These are phyloP conservation scores for Colletotrichum limetticola DNA, from an alignment of 2,329 filamentous ascomycete genomes.

Conservation along the genomic window DNA sequence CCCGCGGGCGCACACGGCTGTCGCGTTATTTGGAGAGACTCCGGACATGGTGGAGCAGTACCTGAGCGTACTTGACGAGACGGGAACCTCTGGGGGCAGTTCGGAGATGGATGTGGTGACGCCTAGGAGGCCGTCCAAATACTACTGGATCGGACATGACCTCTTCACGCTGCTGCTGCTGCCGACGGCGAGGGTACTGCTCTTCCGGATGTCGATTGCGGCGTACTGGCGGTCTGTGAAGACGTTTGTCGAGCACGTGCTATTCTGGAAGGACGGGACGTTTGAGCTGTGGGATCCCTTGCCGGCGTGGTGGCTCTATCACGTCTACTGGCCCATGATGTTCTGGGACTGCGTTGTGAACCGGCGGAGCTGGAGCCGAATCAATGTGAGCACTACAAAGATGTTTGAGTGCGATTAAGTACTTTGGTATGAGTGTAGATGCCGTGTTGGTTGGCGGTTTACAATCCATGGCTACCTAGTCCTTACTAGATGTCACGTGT, in stretches of 20 bases:
- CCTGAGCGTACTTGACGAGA: slow-evolving; percentile 54
- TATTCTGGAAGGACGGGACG: slow-evolving; percentile 65
- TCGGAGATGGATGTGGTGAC: slow-evolving; percentile 14
- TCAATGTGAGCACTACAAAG: slow-evolving; percentile 73
- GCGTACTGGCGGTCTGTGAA: slow-evolving; percentile 35
- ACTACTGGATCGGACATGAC: slow-evolving; percentile 78
- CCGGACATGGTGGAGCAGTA: slow-evolving; percentile 63
- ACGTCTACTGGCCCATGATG: slow-evolving; percentile 64
- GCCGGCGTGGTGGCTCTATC: slow-evolving; percentile 67
- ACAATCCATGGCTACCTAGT: neutral
- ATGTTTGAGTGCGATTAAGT: slow-evolving; percentile 40
- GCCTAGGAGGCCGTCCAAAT: slow-evolving; percentile 40
- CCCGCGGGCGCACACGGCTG: slow-evolving; percentile 75
- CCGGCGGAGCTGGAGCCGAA: slow-evolving; percentile 67
- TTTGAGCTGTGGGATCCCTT: slow-evolving; percentile 66
- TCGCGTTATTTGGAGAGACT: slow-evolving; percentile 66
- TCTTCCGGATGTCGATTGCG: neutral
- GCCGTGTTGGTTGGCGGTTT: neutral
- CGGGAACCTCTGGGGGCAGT: slow-evolving; percentile 34
- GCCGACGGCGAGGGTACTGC: slow-evolving; percentile 58
- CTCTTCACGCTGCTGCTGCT: slow-evolving; percentile 62
- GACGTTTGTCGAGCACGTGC: slow-evolving; percentile 49
- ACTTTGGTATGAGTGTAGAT: neutral
- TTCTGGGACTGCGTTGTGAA: slow-evolving; percentile 58
- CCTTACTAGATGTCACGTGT: neutral